Base-by-base conservation (phyloP, 305 asterid genomes). In the Rubia balearica region DNA sequence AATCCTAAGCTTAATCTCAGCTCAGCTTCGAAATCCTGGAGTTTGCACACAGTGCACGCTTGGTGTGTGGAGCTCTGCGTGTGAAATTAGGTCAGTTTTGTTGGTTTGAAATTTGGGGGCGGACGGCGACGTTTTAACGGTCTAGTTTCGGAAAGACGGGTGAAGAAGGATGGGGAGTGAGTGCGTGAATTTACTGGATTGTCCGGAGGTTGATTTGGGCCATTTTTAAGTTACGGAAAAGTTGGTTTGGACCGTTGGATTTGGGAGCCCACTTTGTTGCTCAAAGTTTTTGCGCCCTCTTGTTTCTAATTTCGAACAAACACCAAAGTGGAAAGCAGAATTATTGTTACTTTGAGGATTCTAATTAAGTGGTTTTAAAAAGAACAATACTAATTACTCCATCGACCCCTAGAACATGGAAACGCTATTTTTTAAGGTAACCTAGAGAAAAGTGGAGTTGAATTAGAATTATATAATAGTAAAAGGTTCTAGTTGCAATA, bases 61-160 rank as follows among this genome's bases (percentile, higher is more conserved):
- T 45, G 9, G 30, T 12, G 70, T 36, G 30, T 40, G 61, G 68
- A 14, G 71, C 33, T 53, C 22, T 67, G 61, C 27, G 72, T 36
- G 61, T 61, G 49, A 41, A 41, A 63, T 65, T 64, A 46, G 53
- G 63, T 56, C 21, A 19, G 74, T 7, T 38, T 61, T 46, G 17
- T 14, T 17, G 71, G 70, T 63, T 70, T 57, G 61, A 69, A 42
- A 40, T 27, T 1, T 41, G 42, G 71, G 33, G 71, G 74, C 21
- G 73, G 68, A 73, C 77, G 77, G 72, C 74, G 77, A 77, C 81
- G 74, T 77, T 69, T 77, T 55, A 77, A 73, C 69, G 65, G 81
- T 55, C 69, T 60, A 48, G 9, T 33, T 16, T 38, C 48, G 3
- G 43, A 63, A 62, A 3, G 51, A 22, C 27, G 46, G 45, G 46